Percentiles rank a stretch among this genome's conserved stretches.
Conservation (phyloP, 768 basidiomycete genomes). For the Suillus spraguei region DNA sequence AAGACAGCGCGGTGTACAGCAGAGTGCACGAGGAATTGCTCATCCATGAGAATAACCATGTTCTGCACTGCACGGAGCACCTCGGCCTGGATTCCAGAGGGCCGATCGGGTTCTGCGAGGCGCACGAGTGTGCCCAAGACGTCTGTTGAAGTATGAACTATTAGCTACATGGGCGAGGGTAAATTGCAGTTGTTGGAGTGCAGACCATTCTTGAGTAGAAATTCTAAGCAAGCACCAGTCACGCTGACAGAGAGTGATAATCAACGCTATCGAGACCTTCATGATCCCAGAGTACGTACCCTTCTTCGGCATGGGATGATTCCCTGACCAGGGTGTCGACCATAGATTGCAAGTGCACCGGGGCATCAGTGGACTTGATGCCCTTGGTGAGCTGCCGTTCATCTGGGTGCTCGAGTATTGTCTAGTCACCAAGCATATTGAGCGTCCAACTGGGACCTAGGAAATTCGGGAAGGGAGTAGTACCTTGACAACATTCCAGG, state of each 20-base stretch:
- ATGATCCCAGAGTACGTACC: slow-evolving; percentile 52
- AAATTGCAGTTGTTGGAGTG: slow-evolving; percentile 2
- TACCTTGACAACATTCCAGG: slow-evolving; percentile 79
- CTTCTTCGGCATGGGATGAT: slow-evolving; percentile 81
- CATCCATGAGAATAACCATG: slow-evolving; percentile 89
- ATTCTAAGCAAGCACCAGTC: slow-evolving; percentile 90
- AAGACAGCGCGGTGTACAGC: slow-evolving; percentile 89
- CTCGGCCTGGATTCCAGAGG: slow-evolving; percentile 89
- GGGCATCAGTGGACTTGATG: slow-evolving; percentile 81
- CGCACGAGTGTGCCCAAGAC: slow-evolving; percentile 83
- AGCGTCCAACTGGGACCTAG: slow-evolving; percentile 13
- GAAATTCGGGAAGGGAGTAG: slow-evolving; percentile 9
- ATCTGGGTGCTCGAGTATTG: slow-evolving; percentile 84
- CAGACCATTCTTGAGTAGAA: slow-evolving; percentile 85
- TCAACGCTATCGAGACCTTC: slow-evolving; percentile 10
- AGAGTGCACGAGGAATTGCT: slow-evolving; percentile 91
- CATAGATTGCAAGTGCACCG: slow-evolving; percentile 72
- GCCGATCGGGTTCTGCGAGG: slow-evolving; percentile 83
- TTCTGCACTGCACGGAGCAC: slow-evolving; percentile 86
- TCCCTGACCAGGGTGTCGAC: slow-evolving; percentile 88
- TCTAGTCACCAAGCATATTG: slow-evolving; percentile 42
- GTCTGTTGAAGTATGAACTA: slow-evolving; percentile 45
- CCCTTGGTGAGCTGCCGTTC: slow-evolving; percentile 85
- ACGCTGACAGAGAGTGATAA: slow-evolving; percentile 47
- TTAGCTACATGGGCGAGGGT: slow-evolving; percentile 4